Evolutionary conservation across 345 rosid genomes (phyloP).

Genomic region (Abelmoschus esculentus): DNA sequence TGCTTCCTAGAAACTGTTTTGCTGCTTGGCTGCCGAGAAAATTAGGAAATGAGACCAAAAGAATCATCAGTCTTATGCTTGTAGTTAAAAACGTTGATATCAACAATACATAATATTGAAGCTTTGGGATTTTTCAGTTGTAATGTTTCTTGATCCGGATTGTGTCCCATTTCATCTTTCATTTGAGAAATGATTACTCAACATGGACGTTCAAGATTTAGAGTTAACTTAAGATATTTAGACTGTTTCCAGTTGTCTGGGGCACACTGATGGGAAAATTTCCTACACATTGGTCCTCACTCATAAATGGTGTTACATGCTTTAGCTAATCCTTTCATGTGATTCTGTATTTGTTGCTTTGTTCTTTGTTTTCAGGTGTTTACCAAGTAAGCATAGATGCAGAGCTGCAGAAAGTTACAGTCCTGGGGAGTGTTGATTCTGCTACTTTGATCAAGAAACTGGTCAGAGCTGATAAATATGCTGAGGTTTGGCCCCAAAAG

Average conservation of each 20-base stretch:
- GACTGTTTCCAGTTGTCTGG: too few relatives aligned
- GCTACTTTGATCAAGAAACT: constrained; percentile 63
- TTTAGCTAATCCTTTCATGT: not conserved
- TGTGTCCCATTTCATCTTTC: too few relatives aligned
- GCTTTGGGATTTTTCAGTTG: too few relatives aligned
- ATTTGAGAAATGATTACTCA: too few relatives aligned
- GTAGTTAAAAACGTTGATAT: not conserved
- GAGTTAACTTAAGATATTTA: too few relatives aligned
- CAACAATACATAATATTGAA: too few relatives aligned
- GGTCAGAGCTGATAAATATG: constrained; percentile 63
- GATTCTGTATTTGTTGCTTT: constrained; percentile 5
- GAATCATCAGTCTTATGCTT: not conserved
- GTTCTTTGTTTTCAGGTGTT: constrained; percentile 39
- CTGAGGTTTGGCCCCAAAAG: constrained; percentile 65
- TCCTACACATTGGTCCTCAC: not conserved
- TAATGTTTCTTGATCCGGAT: not conserved
- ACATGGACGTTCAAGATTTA: too few relatives aligned
- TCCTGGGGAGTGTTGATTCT: constrained; percentile 58
- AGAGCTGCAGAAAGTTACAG: constrained; percentile 69
- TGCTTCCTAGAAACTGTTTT: not conserved
- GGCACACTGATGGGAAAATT: too few relatives aligned
- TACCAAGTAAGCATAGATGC: constrained; percentile 58
- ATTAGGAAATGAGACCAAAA: not conserved
- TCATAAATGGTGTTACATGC: not conserved
- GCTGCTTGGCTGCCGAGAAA: constrained; percentile 16